A percentile compares a stretch with the other conserved stretches of the same genome.
Evolutionary conservation across 768 basidiomycete genomes (phyloP).

Genomic region (Suillus alpinus): DNA sequence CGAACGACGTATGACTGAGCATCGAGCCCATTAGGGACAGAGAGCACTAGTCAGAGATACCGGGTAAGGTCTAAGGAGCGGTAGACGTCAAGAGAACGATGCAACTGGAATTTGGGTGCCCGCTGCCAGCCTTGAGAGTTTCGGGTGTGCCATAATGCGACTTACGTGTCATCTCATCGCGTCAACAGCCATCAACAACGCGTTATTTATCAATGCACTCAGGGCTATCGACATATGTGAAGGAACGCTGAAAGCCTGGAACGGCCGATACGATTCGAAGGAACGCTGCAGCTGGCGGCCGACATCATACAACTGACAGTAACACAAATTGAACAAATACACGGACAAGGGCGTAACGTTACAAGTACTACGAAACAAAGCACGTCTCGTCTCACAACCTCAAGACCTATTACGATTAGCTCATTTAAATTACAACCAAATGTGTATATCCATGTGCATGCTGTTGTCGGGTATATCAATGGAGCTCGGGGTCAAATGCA

Average conservation of each 20-base stretch:
- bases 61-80: neutral
- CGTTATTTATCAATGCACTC: conserved; percentile 8
- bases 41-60: neutral
- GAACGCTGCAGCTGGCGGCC: too few species aligned
- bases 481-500: neutral
- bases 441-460: conserved; percentile 2
- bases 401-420: conserved; percentile 9
- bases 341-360: neutral
- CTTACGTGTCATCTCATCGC: conserved; percentile 17
- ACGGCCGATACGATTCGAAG: too few species aligned
- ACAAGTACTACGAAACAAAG: neutral
- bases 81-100: neutral
- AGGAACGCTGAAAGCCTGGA: too few species aligned
- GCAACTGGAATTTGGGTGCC: neutral
- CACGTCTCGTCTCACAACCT: neutral
- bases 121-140: neutral
- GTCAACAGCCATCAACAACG: conserved; percentile 30
- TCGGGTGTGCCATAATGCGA: neutral
- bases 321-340: neutral
- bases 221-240: neutral
- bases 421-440: conserved; percentile 4
- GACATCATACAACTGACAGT: too few species aligned
- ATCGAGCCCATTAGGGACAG: conserved; percentile 41
- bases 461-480: neutral
- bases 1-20: conserved; percentile 41